Conservation (phyloP, 2,329 filamentous ascomycete species). For the Coniochaeta hoffmannii region DNA sequence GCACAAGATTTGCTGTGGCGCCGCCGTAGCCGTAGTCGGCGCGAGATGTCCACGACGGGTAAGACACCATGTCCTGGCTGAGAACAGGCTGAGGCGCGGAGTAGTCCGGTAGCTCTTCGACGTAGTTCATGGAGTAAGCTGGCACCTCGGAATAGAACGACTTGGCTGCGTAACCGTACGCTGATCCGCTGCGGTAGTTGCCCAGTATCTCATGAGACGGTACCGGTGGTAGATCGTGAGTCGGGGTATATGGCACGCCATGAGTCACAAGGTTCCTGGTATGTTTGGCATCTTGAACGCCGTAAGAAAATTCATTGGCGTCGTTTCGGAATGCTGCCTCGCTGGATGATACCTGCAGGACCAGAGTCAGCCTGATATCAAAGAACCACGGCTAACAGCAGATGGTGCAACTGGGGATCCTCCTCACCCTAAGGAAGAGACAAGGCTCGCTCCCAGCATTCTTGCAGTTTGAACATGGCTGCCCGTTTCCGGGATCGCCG, state of each 20-base stretch:
- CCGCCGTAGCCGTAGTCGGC: slow-evolving; percentile 24
- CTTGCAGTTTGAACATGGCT: slow-evolving; percentile 77
- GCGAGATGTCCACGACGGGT: slow-evolving; percentile 19
- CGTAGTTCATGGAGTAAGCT: slow-evolving; percentile 18
- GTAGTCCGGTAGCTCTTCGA: slow-evolving; percentile 30
- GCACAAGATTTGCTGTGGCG: slow-evolving; percentile 19
- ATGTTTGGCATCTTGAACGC: slow-evolving; percentile 21
- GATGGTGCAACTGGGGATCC: not conserved
- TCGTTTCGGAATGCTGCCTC: slow-evolving; percentile 27
- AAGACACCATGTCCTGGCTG: slow-evolving; percentile 26
- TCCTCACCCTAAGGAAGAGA: slow-evolving; percentile 68
- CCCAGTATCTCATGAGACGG: slow-evolving; percentile 21
- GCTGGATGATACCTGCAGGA: slow-evolving; percentile 27
- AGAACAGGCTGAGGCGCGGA: slow-evolving; percentile 27
- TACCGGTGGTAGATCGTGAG: slow-evolving; percentile 23
- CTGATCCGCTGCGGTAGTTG: slow-evolving; percentile 23
- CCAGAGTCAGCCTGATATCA: too few relatives aligned
- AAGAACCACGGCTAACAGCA: slow-evolving; percentile 1
- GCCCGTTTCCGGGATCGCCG: slow-evolving; percentile 70
- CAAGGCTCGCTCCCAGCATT: slow-evolving; percentile 64
- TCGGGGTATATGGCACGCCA: slow-evolving; percentile 18
- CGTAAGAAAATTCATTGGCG: slow-evolving; percentile 25
- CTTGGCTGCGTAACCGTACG: slow-evolving; percentile 22
- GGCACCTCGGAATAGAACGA: slow-evolving; percentile 26
- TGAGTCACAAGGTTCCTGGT: slow-evolving; percentile 12